A percentile compares a stretch with the other conserved stretches of the same genome.
Evolutionary conservation across 176 grass and related monocot species (phyloP).

Genomic region (Raddia guianensis): DNA sequence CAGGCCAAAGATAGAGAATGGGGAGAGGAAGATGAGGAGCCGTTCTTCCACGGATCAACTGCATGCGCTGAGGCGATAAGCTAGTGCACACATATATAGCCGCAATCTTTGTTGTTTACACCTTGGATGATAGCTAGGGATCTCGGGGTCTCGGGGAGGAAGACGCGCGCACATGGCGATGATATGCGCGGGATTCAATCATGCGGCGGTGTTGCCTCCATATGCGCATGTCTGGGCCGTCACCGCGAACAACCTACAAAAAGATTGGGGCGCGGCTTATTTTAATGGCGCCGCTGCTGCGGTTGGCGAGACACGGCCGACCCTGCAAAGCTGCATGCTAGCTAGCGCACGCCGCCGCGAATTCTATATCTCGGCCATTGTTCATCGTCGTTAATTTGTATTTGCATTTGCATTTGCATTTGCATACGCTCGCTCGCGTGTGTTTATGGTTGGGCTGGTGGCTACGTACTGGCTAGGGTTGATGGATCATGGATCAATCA

Average conservation of each 20-base stretch:
- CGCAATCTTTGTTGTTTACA: slow-evolving; percentile 62
- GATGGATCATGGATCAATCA: too few relatives aligned
- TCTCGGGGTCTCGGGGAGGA: slow-evolving; percentile 32
- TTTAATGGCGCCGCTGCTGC: slow-evolving; percentile 50
- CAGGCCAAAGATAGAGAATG: too few relatives aligned
- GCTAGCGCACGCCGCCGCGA: neutral
- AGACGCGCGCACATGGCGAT: slow-evolving; percentile 30
- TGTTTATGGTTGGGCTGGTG: neutral
- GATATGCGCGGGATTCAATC: slow-evolving; percentile 16
- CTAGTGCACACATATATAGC: slow-evolving; percentile 52
- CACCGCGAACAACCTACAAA: slow-evolving; percentile 50
- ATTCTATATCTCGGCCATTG: slow-evolving; percentile 3
- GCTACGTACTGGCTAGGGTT: slow-evolving; percentile 18
- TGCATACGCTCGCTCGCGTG: neutral
- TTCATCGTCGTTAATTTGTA: neutral
- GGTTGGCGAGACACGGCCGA: slow-evolving; percentile 49
- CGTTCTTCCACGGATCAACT: too few relatives aligned
- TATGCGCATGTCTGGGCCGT: slow-evolving; percentile 49
- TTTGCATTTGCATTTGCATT: too few relatives aligned
- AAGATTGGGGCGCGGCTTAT: slow-evolving; percentile 34
- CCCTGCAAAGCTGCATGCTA: too few relatives aligned
- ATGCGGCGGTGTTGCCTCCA: slow-evolving; percentile 38
- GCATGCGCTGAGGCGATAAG: slow-evolving; percentile 12
- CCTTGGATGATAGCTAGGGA: slow-evolving; percentile 15
- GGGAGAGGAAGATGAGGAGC: too few relatives aligned